These are phyloP conservation scores for Polytrichum formosum DNA, from an alignment of 225 moss, liverwort and hornwort species.

Conservation along the genomic window DNA sequence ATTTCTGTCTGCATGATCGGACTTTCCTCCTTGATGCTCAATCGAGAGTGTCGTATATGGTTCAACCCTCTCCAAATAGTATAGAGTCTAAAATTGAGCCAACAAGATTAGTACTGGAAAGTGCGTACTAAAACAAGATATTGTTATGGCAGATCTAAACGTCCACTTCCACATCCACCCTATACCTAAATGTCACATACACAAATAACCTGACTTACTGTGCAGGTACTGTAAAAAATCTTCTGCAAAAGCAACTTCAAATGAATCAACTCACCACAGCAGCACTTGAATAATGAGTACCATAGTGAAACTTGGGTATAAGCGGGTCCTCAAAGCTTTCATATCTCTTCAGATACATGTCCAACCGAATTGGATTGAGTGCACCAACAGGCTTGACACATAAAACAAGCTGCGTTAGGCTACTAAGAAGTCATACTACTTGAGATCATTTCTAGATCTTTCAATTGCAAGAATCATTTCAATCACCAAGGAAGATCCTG, in stretches of 20 bases:
- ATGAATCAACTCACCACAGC: constrained; percentile 61
- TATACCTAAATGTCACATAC: too few species aligned
- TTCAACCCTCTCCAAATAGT: constrained; percentile 82
- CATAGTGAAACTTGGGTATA: constrained; percentile 93
- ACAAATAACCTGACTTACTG: too few species aligned
- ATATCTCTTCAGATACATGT: constrained; percentile 78
- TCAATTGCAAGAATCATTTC: too few species aligned
- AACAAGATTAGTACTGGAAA: too few species aligned
- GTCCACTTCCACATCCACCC: too few species aligned
- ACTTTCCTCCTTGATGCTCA: constrained; percentile 61
- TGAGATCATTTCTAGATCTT: too few species aligned
- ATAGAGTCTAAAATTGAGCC: constrained; percentile 49
- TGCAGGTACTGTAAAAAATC: too few species aligned
- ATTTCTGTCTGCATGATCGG: constrained; percentile 64
- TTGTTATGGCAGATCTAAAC: too few species aligned
- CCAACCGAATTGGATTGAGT: constrained; percentile 67
- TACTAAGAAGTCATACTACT: neutral
- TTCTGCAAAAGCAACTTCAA: neutral
- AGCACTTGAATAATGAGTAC: constrained; percentile 90
- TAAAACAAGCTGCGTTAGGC: neutral
- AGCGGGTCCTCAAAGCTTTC: constrained; percentile 82
- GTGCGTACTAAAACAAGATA: neutral
- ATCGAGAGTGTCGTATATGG: constrained; percentile 81
- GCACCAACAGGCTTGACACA: constrained; percentile 85
- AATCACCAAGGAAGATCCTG: too few species aligned